phyloP scores from a whole-genome alignment of 805 yeast genomes.

The Komagataella mondaviorum region DNA sequence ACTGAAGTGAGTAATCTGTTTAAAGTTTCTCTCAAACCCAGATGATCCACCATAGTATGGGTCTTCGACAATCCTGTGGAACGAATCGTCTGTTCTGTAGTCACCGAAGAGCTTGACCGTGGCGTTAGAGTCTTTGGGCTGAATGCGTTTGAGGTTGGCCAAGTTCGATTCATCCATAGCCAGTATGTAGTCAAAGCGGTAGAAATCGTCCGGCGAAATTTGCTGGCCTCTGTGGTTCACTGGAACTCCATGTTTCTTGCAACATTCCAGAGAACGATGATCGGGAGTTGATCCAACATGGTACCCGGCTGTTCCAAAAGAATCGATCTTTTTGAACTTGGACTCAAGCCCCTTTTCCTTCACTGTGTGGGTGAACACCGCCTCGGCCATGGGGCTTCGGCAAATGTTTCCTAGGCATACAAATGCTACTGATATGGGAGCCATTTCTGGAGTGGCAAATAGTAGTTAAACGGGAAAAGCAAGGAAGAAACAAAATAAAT shows the following conservation, averaged over 20 bases:
- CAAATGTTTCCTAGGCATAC: constrained; percentile 91
- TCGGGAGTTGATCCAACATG: constrained; percentile 82
- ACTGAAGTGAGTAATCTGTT: constrained; percentile 65
- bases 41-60: constrained; percentile 85
- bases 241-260: constrained; percentile 60
- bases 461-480: background rate
- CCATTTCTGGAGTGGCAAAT: background rate
- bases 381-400: constrained; percentile 98
- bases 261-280: constrained; percentile 52
- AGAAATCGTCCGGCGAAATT: constrained; percentile 34
- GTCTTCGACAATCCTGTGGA: constrained; percentile 57
- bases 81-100: constrained; percentile 45
- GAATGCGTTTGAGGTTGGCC: constrained; percentile 31
- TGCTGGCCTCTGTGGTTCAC: constrained; percentile 68
- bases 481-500: background rate
- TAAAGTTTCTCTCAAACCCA: constrained; percentile 72
- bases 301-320: constrained; percentile 81
- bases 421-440: constrained; percentile 55
- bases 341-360: constrained; percentile 28
- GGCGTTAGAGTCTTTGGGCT: constrained; percentile 37
- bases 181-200: constrained; percentile 51
- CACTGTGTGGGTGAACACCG: constrained; percentile 63
- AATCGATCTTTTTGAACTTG: constrained; percentile 50
- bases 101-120: constrained; percentile 62
- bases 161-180: constrained; percentile 60